A percentile compares a stretch with the other conserved stretches of the same genome.
phyloP scores from a whole-genome alignment of 495 filamentous ascomycete genomes.

The Schizothecium vesticola region DNA sequence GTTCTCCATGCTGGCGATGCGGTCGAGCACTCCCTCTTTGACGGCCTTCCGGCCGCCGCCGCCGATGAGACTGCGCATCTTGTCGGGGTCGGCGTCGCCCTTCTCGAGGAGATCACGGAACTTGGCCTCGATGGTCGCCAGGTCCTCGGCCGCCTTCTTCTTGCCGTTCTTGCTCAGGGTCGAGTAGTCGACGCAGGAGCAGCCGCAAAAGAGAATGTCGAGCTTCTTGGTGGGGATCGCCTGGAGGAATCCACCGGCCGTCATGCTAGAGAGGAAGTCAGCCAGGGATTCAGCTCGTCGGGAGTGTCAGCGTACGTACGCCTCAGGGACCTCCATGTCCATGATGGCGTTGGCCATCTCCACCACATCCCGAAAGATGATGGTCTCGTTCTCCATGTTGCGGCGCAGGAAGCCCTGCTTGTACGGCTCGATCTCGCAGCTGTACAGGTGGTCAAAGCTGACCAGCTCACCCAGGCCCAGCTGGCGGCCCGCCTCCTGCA shows the following conservation, averaged over 20 bases:
- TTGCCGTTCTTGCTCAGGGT: conserved; percentile 36
- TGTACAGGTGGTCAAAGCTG: conserved; percentile 61
- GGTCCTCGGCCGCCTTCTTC: conserved; percentile 1
- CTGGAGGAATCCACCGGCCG: conserved; percentile 60
- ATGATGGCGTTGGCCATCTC: conserved; percentile 45
- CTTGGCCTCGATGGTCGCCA: not conserved
- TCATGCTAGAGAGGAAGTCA: conserved; percentile 46
- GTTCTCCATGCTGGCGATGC: not conserved
- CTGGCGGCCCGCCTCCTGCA: conserved; percentile 26
- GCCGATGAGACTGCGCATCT: not conserved
- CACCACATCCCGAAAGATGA: conserved; percentile 65
- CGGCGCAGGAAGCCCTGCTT: conserved; percentile 79
- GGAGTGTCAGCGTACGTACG: conserved; percentile 45
- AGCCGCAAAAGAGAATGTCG: conserved; percentile 71
- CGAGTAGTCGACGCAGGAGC: conserved; percentile 74
- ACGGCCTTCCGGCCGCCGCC: not conserved
- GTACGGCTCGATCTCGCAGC: conserved; percentile 70
- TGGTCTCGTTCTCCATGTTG: conserved; percentile 54
- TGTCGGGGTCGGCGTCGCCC: not conserved
- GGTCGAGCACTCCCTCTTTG: not conserved
- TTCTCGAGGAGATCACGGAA: not conserved
- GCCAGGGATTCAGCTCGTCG: not conserved
- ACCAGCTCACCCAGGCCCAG: conserved; percentile 21
- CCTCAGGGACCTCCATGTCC: conserved; percentile 30
- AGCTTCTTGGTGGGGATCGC: conserved; percentile 52